Base-by-base conservation (phyloP, 2,329 filamentous ascomycete species). In the Dothiorella sarmentorum region DNA sequence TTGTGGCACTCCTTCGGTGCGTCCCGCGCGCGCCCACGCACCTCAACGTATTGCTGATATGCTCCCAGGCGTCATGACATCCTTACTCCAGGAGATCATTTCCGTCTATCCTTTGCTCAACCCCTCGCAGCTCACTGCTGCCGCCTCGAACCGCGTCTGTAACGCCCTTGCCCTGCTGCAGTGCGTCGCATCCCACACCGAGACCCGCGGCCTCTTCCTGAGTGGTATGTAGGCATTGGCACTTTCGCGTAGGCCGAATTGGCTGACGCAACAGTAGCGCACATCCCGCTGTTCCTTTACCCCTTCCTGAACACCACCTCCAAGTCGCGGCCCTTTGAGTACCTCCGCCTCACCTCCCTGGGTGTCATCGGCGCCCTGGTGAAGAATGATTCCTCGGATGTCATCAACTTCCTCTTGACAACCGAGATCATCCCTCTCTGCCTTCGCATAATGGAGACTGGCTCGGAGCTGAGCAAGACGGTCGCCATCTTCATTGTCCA, bases 401-500 rank as follows among this genome's bases (percentile, higher is more conserved):
- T 97, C 61, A 99, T 99, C 79, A 97, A 97, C 79, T 99, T 99
- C 73, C 87, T 99, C 56, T 82, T 99, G 49, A 97, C 94, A 1
- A 99, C 94, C 27, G 94, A 99, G 76, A 99, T 99, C 66, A 99
- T 99, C 60, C 94, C 94, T 9, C 84, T 99, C 11, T 99, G 94
- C 74, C 86, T 99, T 43, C 87, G 94, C 61, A 99, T 99, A 70
- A 99, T 99, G 94, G 94, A 99, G 79, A 99, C 94, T 0, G 94
- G 94, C 51, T 97, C 92, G 0, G 94, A 99, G 76, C 83, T 99
- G 61, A 97, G 91, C 80, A 99, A 99, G 80, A 99, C 94, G 0
- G 94, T 99, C 13, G 94, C 94, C 60, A 99, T 99, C 68, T 99
- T 99, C 79, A 99, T 99, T 68, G 94, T 99, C 17, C 94, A 99